Conservation (phyloP, 768 basidiomycete species). For the Thelephora ganbajun region DNA sequence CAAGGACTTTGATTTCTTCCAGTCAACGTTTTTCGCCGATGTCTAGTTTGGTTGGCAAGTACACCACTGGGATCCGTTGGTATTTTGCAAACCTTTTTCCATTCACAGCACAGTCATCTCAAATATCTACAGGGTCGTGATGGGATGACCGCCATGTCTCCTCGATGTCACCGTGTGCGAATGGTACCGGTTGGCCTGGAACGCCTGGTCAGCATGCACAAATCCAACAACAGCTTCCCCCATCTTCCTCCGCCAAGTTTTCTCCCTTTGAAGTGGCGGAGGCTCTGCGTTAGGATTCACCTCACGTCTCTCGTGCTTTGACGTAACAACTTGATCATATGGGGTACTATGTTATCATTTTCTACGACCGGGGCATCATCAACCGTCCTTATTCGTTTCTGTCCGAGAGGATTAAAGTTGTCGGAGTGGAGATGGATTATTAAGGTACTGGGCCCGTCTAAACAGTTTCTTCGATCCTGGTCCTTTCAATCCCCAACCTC, state of each 20-base stretch:
- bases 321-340: too few species aligned
- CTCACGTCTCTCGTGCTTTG: conserved; percentile 8
- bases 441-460: too few species aligned
- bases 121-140: conserved; percentile 51
- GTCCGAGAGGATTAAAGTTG: too few species aligned
- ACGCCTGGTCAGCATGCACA: conserved; percentile 15
- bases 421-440: too few species aligned
- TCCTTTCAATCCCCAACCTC: too few species aligned
- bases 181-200: conserved; percentile 29
- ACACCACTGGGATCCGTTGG: too few species aligned
- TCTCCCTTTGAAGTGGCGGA: conserved; percentile 7
- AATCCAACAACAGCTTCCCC: conserved; percentile 10
- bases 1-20: conserved; percentile 85
- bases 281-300: conserved; percentile 3
- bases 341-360: too few species aligned
- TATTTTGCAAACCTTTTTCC: too few species aligned
- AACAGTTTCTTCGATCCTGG: too few species aligned
- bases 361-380: too few species aligned
- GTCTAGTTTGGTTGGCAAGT: neutral
- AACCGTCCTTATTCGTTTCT: too few species aligned
- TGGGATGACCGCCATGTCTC: conserved; percentile 77
- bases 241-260: conserved; percentile 13
- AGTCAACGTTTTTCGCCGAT: conserved; percentile 22
- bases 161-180: conserved; percentile 45
- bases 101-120: conserved; percentile 22